Conservation (phyloP, 164 flowering plant genomes). For the Vitis amurensis region DNA sequence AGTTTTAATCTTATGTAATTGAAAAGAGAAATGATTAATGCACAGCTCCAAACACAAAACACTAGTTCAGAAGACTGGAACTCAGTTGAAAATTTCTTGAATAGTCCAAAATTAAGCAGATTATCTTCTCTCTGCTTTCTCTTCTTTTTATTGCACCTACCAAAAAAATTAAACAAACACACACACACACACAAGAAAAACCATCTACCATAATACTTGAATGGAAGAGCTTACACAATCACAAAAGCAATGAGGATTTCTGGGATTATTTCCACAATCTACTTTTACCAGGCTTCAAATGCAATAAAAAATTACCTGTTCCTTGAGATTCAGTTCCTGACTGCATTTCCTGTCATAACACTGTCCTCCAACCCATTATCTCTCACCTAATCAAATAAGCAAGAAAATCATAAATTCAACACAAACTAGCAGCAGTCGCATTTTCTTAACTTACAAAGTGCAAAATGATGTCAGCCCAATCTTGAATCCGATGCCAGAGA, state of each 20-base stretch:
- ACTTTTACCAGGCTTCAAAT: neutral
- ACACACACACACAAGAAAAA: too few species aligned
- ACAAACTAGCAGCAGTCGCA: too few species aligned
- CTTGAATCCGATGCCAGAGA: conserved; percentile 93
- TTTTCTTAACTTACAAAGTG: conserved; percentile 59
- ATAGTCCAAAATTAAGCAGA: too few species aligned
- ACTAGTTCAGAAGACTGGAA: too few species aligned
- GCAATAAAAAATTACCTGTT: conserved; percentile 57
- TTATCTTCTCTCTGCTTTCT: too few species aligned
- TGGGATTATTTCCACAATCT: neutral
- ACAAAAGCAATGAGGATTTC: neutral
- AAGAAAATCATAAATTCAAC: neutral
- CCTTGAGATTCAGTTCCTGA: conserved; percentile 86
- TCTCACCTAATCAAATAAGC: conserved; percentile 51
- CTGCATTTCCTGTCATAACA: conserved; percentile 90
- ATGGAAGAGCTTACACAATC: neutral
- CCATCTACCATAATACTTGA: too few species aligned
- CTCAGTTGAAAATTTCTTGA: too few species aligned
- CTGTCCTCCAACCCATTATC: conserved; percentile 91
- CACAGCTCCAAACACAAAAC: too few species aligned
- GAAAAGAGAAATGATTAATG: too few species aligned
- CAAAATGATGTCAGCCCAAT: conserved; percentile 88
- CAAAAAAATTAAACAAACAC: too few species aligned
- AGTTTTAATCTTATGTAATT: too few species aligned
- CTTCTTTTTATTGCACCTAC: too few species aligned